A percentile compares a stretch with the other conserved stretches of the same genome.
These are phyloP conservation scores for Wickerhamomyces rabaulensis DNA, from an alignment of 805 yeast genomes.

Conservation along the genomic window DNA sequence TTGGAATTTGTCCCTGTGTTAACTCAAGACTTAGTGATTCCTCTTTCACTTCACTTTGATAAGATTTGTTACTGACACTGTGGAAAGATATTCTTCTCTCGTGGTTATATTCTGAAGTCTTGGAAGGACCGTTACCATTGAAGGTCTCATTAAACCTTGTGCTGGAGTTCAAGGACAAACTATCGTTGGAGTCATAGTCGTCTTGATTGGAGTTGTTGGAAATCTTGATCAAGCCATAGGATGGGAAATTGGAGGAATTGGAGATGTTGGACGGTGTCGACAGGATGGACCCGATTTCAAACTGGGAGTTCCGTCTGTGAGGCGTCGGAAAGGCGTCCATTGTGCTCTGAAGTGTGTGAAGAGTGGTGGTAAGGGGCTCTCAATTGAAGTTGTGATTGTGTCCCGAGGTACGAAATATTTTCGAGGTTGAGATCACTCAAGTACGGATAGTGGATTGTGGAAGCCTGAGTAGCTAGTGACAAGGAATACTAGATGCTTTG, in stretches of 20 bases:
- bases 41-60: background rate
- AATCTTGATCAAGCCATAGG: constrained; percentile 18
- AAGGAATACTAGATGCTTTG: too few relatives aligned
- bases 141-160: background rate
- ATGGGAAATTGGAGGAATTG: constrained; percentile 12
- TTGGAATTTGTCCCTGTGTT: background rate
- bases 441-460: too few relatives aligned
- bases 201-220: constrained; percentile 10
- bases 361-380: background rate
- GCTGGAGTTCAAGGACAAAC: constrained; percentile 9
- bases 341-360: background rate
- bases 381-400: background rate
- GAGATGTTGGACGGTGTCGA: constrained; percentile 8
- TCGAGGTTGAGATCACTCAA: too few relatives aligned
- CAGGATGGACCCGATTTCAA: background rate
- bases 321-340: background rate
- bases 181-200: constrained; percentile 17
- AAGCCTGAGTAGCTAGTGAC: too few relatives aligned
- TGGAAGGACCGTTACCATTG: background rate
- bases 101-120: background rate
- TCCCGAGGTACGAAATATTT: background rate
- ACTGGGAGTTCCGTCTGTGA: background rate
- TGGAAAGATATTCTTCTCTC: background rate
- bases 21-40: background rate
- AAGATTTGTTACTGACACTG: background rate